Evolutionary conservation across 106 monocot species (phyloP).

Genomic region (Xerophyta viscosa): DNA sequence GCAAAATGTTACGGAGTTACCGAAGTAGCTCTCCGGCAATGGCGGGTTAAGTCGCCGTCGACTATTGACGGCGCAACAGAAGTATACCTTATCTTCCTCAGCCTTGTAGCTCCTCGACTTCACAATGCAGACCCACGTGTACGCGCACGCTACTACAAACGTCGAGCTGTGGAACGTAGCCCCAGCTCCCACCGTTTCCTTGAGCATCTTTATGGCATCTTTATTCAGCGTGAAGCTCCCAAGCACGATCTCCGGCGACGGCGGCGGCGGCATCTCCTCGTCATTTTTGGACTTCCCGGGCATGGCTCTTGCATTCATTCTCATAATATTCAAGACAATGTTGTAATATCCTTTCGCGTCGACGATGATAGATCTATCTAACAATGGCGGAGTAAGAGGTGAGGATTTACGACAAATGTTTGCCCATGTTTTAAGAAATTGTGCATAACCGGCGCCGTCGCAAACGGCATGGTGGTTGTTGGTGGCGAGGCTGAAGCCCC

Average conservation of each 20-base stretch:
- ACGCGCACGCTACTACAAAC: slow-evolving; percentile 16
- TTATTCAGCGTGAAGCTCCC: slow-evolving; percentile 15
- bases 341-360: background rate
- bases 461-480: slow-evolving; percentile 25
- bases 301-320: background rate
- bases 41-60: slow-evolving; percentile 11
- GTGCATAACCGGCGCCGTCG: slow-evolving; percentile 21
- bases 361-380: background rate
- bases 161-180: slow-evolving; percentile 25
- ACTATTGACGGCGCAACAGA: slow-evolving; percentile 16
- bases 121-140: slow-evolving; percentile 16
- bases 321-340: background rate
- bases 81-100: background rate
- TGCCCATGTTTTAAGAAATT: slow-evolving; percentile 34
- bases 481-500: slow-evolving; percentile 21
- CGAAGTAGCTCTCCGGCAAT: slow-evolving; percentile 29
- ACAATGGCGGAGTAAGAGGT: background rate
- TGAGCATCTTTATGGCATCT: slow-evolving; percentile 69
- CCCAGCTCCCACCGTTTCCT: slow-evolving; percentile 75
- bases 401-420: background rate
- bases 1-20: slow-evolving; percentile 22
- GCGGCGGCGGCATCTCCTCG: too few species aligned
- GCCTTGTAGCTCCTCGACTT: too few species aligned
- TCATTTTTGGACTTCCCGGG: background rate
- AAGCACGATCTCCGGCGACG: slow-evolving; percentile 5